Percentiles rank a stretch among this genome's conserved stretches.
Evolutionary conservation across 306 rosid genomes (phyloP).

Genomic region (Lablab purpureus): DNA sequence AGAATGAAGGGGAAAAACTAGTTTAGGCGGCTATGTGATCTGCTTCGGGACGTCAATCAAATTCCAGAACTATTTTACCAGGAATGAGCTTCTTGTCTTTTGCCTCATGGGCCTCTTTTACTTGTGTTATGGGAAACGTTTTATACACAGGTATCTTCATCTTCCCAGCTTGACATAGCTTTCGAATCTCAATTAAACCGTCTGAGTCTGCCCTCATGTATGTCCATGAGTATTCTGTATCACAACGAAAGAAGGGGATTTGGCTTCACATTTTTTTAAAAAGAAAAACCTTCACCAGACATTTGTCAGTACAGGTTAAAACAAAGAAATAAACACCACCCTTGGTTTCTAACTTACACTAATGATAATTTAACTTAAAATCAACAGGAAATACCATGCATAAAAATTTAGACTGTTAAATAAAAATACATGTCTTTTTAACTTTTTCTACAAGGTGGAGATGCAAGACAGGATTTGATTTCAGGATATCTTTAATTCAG

Average conservation of each 20-base stretch:
- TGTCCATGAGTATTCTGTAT: constrained; percentile 87
- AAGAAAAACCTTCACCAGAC: neutral
- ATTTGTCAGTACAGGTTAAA: constrained; percentile 14
- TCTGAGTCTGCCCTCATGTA: constrained; percentile 93
- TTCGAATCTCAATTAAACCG: constrained; percentile 77
- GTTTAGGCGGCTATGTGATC: constrained; percentile 18
- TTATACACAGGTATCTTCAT: constrained; percentile 84
- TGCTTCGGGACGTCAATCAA: constrained; percentile 60
- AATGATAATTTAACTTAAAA: too few species aligned
- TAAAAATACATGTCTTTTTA: neutral
- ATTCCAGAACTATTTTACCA: constrained; percentile 88
- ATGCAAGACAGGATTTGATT: neutral
- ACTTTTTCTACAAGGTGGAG: neutral
- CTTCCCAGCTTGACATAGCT: constrained; percentile 83
- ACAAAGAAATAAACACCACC: constrained; percentile 12
- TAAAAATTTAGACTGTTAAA: neutral
- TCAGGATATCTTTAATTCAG: neutral
- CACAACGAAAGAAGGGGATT: constrained; percentile 35
- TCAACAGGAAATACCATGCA: too few species aligned
- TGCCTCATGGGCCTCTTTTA: constrained; percentile 88
- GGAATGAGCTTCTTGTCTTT: constrained; percentile 75
- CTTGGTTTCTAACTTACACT: neutral
- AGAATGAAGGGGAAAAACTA: neutral
- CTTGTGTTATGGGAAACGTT: constrained; percentile 83
- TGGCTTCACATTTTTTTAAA: constrained; percentile 11